phyloP scores from a whole-genome alignment of 306 rosid genomes.

The Pueraria montana region DNA sequence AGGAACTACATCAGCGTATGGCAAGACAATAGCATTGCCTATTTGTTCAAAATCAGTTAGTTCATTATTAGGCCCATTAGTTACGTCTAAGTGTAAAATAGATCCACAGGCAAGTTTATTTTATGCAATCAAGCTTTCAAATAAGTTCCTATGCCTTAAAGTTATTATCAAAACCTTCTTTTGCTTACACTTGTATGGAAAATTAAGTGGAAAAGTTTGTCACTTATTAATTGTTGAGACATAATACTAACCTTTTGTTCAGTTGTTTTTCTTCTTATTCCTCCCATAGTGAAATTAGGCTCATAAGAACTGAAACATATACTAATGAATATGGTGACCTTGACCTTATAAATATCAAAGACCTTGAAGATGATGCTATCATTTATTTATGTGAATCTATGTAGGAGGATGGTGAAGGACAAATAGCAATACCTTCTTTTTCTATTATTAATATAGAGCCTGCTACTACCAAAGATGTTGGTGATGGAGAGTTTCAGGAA shows the following conservation, averaged over 20 bases:
- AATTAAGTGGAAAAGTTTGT: no score
- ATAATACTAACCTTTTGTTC: neutral
- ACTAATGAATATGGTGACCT: neutral
- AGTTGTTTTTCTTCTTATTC: neutral
- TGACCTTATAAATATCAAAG: neutral
- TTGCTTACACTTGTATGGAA: no score
- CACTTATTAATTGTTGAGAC: no score
- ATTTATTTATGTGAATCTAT: neutral
- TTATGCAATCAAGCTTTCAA: no score
- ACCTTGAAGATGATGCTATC: neutral
- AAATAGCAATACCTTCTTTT: constrained; percentile 7
- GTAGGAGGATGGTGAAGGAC: constrained; percentile 7
- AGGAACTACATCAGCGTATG: no score
- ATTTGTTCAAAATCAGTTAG: no score
- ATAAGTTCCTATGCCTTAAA: no score
- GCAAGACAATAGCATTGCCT: no score
- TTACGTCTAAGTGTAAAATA: no score
- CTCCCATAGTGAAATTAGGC: neutral
- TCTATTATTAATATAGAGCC: neutral
- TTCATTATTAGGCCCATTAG: no score
- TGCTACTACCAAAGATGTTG: neutral
- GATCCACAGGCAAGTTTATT: no score
- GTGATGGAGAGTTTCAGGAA: neutral
- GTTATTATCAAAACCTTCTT: no score
- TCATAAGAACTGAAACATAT: neutral